Percentiles rank a stretch among this genome's conserved stretches.
Conservation (phyloP, 2,329 filamentous ascomycete genomes). For the Scedosporium aurantiacum region DNA sequence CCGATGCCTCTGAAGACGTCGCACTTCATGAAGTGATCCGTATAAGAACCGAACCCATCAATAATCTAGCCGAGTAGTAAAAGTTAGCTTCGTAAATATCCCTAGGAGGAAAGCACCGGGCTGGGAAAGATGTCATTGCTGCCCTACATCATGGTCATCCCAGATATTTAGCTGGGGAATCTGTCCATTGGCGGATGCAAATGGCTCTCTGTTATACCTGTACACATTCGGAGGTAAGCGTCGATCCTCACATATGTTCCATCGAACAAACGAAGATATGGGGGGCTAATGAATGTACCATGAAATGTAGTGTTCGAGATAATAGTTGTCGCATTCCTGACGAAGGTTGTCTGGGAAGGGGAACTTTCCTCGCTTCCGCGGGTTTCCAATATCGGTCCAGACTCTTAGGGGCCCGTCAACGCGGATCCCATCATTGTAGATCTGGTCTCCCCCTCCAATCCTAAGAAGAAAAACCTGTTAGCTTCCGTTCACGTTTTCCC, state of each 20-base stretch:
- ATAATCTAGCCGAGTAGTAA: conserved; percentile 56
- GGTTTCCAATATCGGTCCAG: conserved; percentile 80
- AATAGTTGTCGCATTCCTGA: conserved; percentile 78
- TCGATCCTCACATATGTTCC: background rate
- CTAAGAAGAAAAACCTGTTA: conserved; percentile 5
- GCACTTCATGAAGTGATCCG: conserved; percentile 86
- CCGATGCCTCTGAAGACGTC: conserved; percentile 87
- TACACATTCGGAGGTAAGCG: background rate
- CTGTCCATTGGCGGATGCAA: conserved; percentile 75
- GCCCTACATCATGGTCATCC: conserved; percentile 80
- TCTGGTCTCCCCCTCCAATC: conserved; percentile 86
- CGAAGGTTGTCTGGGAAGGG: conserved; percentile 72
- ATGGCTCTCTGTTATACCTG: conserved; percentile 66
- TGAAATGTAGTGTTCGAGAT: conserved; percentile 77
- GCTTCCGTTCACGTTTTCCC: no score
- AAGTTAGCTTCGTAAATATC: background rate
- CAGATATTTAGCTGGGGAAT: conserved; percentile 96
- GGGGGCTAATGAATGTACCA: conserved; percentile 45
- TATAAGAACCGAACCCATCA: conserved; percentile 88
- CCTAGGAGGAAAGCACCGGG: no score
- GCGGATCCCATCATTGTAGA: conserved; percentile 90
- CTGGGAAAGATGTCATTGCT: background rate
- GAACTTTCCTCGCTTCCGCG: conserved; percentile 66
- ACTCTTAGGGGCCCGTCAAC: conserved; percentile 68
- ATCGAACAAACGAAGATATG: background rate